Percentiles rank a stretch among this genome's conserved stretches.
Evolutionary conservation across 1,139 yeast genomes (phyloP).

Genomic region (Kodamaea ohmeri): DNA sequence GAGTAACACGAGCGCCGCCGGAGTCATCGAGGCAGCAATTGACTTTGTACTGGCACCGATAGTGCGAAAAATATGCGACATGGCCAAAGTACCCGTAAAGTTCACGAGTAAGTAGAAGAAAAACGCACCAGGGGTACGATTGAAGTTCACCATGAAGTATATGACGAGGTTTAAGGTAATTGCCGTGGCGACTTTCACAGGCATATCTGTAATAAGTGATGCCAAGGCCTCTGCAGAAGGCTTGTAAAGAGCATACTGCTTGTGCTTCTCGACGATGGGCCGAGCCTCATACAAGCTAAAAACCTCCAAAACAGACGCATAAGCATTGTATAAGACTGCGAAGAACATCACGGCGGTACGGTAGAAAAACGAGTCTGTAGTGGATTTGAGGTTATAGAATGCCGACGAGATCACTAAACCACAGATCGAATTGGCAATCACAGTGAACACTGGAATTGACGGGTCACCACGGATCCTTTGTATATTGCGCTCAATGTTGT

Average conservation of each 20-base stretch:
- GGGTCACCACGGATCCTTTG: constrained; percentile 66
- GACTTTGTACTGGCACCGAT: constrained; percentile 64
- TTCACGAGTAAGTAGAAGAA: constrained; percentile 62
- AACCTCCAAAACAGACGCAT: constrained; percentile 71
- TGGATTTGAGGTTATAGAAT: constrained; percentile 56
- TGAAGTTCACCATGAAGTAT: constrained; percentile 67
- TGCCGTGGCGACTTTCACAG: constrained; percentile 55
- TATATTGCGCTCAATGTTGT: constrained; percentile 58
- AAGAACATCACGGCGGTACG: constrained; percentile 76
- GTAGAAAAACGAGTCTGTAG: constrained; percentile 51
- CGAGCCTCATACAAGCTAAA: constrained; percentile 67
- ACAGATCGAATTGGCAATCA: constrained; percentile 63
- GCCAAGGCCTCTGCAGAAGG: constrained; percentile 79
- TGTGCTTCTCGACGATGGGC: constrained; percentile 77
- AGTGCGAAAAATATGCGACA: constrained; percentile 73
- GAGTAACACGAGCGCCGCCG: constrained; percentile 61
- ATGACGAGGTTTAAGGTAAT: constrained; percentile 58
- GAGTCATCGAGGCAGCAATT: constrained; percentile 68
- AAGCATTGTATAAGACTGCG: constrained; percentile 76
- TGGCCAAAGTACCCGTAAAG: constrained; percentile 53
- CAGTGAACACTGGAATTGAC: constrained; percentile 57
- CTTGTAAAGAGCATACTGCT: constrained; percentile 68
- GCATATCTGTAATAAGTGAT: constrained; percentile 64
- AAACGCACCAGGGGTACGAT: constrained; percentile 65
- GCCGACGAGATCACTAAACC: constrained; percentile 72